Evolutionary conservation across 1,284 basidiomycete species (phyloP), one percentile per base, ranked within the genome.

Genomic region (Ceraceosorus guamensis): DNA sequence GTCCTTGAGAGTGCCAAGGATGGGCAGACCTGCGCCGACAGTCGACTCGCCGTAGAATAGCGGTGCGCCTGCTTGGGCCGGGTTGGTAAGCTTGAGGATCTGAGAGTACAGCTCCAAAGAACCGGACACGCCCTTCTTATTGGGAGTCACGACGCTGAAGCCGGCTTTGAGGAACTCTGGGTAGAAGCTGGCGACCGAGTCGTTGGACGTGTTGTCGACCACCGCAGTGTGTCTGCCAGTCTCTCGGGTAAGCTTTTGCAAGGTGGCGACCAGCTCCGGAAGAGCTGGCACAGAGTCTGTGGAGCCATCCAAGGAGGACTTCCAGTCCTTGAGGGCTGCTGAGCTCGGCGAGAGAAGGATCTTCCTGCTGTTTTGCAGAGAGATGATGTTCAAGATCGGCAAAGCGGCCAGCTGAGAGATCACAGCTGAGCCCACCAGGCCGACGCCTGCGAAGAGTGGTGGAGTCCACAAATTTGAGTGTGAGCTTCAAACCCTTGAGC

Each of bases 41-140:
- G 93, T 97, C 7, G 87, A 83, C 79, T 99, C 93, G 71, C 92
- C 89, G 73, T 91, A 83, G 70, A 87, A 87, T 58, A 85, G 80
- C 43, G 87, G 83, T 55, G 82, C 82, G 58, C 80, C 79, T 48
- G 78, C 76, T 52, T 79, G 70, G 31, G n/a, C 48, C n/a, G 35
- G 18, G 68, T 81, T 30, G 8, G 50, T 33, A 1, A 45, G 24
- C 3, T 37, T 16, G 39, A 59, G 54, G 65, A 97, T 91, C 43
- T 80, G 77, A 55, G 87, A 79, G 76, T 88, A 96, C 43, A 96
- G 79, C 14, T 73, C 72, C 35, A 86, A 79, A n/a, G 83, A 80
- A 0, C 87, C 85, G 4, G 90, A 93, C 74, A 87, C 90, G 0
- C 88, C 93, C 79, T 97, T 97, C 79, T 99, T 99, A 82, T 97